Conservation (phyloP, 441 rosid genomes). For the Daphne laureola region DNA sequence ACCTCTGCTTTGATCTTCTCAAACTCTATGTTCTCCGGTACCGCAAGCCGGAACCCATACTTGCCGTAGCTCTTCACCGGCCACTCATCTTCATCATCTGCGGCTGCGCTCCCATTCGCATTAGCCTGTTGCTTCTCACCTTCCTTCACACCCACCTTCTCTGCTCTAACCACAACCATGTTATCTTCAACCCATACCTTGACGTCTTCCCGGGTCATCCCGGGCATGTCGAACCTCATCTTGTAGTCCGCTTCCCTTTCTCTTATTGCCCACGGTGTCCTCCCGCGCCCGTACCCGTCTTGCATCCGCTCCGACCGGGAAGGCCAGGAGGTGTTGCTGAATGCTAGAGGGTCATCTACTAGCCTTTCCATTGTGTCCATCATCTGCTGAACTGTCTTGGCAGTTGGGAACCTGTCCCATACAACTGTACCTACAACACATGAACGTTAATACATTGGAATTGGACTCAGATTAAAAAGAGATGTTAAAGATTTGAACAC, state of each 20-base stretch:
- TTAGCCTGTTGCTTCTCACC: constrained; percentile 4
- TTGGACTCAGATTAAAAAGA: too few species aligned
- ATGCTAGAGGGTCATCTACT: constrained; percentile 40
- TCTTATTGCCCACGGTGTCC: constrained; percentile 62
- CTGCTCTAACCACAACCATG: constrained; percentile 46
- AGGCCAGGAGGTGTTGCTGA: constrained; percentile 9
- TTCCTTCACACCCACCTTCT: constrained; percentile 20
- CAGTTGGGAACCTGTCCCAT: constrained; percentile 57
- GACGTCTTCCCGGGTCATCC: constrained; percentile 60
- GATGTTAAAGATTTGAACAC: too few species aligned
- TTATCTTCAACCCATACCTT: constrained; percentile 59
- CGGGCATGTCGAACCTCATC: constrained; percentile 66
- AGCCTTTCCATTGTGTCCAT: constrained; percentile 59
- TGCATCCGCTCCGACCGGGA: constrained; percentile 2
- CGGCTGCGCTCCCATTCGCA: too few species aligned
- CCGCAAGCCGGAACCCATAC: constrained; percentile 42
- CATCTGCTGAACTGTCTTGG: constrained; percentile 56
- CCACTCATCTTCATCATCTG: constrained; percentile 36
- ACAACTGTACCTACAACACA: constrained; percentile 23
- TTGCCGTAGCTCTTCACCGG: constrained; percentile 49
- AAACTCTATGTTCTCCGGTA: constrained; percentile 53
- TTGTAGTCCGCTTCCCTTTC: constrained; percentile 44
- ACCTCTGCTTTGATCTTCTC: constrained; percentile 63
- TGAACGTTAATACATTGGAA: too few species aligned
- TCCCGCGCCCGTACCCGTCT: constrained; percentile 25